phyloP scores from a whole-genome alignment of 140 eudicot genomes.

The Cichorium intybus region DNA sequence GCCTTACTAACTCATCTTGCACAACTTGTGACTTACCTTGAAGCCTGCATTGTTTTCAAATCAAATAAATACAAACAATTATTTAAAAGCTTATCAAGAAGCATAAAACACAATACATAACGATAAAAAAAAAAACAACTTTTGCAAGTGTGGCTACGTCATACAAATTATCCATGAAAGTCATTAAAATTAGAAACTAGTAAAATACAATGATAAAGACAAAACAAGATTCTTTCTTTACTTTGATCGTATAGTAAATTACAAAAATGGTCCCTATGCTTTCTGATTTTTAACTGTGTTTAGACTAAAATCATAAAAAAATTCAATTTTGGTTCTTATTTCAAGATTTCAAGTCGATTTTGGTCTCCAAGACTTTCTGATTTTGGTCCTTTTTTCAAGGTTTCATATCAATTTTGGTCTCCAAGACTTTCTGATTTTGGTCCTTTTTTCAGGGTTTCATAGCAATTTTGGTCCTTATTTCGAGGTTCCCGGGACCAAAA shows the following conservation, averaged over 20 bases:
- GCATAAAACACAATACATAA: background rate
- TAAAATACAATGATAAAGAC: background rate
- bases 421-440: no score
- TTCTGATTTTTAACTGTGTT: background rate
- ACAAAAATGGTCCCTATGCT: background rate
- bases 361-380: no score
- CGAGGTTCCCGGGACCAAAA: background rate
- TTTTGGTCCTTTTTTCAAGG: background rate
- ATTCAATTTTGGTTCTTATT: background rate
- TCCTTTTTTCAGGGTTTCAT: background rate
- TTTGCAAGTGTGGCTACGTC: background rate
- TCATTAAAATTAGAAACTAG: background rate
- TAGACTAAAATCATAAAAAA: background rate
- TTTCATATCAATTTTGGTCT: background rate
- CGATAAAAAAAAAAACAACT: background rate
- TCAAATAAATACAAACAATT: background rate
- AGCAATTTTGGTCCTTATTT: background rate
- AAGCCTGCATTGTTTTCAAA: constrained; percentile 53
- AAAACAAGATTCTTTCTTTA: background rate
- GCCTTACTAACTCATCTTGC: constrained; percentile 92
- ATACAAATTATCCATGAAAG: constrained; percentile 1
- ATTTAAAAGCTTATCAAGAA: background rate
- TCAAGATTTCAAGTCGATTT: background rate
- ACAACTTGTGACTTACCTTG: constrained; percentile 94
- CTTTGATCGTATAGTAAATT: background rate